These are phyloP conservation scores for Oenanthe sinensis DNA, from an alignment of 129 eudicot species.

Conservation along the genomic window DNA sequence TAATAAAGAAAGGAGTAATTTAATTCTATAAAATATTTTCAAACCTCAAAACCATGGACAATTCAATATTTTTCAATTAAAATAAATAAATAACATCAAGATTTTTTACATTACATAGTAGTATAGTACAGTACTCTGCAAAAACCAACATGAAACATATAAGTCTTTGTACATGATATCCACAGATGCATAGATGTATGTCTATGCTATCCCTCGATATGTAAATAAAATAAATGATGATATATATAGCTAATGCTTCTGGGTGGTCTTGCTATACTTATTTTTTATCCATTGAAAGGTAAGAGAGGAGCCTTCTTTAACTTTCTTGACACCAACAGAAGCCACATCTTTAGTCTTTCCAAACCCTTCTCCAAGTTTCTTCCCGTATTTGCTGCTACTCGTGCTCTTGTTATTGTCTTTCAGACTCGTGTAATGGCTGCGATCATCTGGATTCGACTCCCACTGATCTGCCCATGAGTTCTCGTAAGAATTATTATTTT, in stretches of 20 bases:
- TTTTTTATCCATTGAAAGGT: not conserved
- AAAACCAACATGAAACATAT: not conserved
- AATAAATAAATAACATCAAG: too few relatives aligned
- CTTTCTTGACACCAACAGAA: conserved; percentile 6
- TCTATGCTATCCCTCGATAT: too few relatives aligned
- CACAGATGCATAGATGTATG: not conserved
- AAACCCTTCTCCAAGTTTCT: not conserved
- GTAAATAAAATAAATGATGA: too few relatives aligned
- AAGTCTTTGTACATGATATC: not conserved
- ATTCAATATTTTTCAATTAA: too few relatives aligned
- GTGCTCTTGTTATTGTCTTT: not conserved
- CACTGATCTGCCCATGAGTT: conserved; percentile 8
- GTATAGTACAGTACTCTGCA: not conserved
- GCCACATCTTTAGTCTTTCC: conserved; percentile 9
- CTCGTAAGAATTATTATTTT: not conserved
- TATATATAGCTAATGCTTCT: not conserved
- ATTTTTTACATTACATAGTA: not conserved
- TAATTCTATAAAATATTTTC: too few relatives aligned
- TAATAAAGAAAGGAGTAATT: too few relatives aligned
- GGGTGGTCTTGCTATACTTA: not conserved
- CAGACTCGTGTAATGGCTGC: not conserved
- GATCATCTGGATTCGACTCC: conserved; percentile 1
- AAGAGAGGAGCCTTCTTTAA: not conserved
- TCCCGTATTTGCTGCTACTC: not conserved
- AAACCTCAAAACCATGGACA: too few relatives aligned